Base-by-base conservation (phyloP, 2,329 filamentous ascomycete species). In the Microdochium bolleyi region DNA sequence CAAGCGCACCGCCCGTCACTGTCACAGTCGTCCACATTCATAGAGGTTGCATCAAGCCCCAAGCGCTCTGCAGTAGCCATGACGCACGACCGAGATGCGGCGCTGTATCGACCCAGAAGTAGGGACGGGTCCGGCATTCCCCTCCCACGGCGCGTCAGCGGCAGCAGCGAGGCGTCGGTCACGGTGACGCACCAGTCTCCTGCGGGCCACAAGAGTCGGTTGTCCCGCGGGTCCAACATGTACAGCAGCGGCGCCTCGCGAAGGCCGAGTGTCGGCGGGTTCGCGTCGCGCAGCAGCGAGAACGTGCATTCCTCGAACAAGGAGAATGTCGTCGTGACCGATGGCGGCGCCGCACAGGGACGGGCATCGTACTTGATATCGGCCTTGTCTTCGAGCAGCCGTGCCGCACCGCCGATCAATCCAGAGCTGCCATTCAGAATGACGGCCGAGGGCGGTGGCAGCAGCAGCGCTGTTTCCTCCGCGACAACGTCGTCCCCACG, bases 31-130 rank as follows among this genome's bases (percentile, higher is more conserved):
- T 46, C 41, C 9, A 22, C 41, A 13, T 46, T 46, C 53, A 75
- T 82, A 52, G 79, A 82, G 56, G 73, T 82, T 8, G 77, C 78
- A 2, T 70, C 77, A 38, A 77, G 71, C 50, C 74, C 76, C 16
- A 64, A 58, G 49, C 62, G 62, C 13, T 58, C 52, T 24, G 52
- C 55, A 1, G 48, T 54, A 32, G 48, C 51, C 24, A 24, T 38
- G 10, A 22, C 30, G 22, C 49, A 49, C 24, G 54, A 55, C 22
- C 48, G 52, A 10, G 54, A 53, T 9, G 22, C 49, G 9, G 24
- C 44, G 14, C n/a, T 51, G n/a, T 54, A 52, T 22, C 41, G 53
- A 19, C 51, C 53, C 21, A 24, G 52, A 13, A 52, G 51, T 19
- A 46, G 7, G 65, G 72, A 7, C 67, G 72, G 7, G 60, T 55